Percentiles rank a stretch among this genome's conserved stretches.
phyloP scores from a whole-genome alignment of 371 early-diverging fungal species.

The Mucor mucedo region DNA sequence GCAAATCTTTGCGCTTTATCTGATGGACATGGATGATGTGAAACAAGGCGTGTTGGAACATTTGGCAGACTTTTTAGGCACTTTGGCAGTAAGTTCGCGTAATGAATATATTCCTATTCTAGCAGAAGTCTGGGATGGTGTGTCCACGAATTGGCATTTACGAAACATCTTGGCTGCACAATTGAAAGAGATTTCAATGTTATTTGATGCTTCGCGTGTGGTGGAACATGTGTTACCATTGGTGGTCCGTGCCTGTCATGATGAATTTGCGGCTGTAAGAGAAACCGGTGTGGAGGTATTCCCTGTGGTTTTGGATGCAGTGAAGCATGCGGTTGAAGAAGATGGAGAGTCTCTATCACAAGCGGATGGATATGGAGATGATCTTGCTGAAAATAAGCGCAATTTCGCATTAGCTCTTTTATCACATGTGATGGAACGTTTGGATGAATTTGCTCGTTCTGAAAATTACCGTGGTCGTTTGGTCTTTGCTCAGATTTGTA shows the following conservation, averaged over 20 bases:
- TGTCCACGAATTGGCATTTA: slow-evolving; percentile 63
- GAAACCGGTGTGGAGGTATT: slow-evolving; percentile 60
- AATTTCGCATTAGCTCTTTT: slow-evolving; percentile 47
- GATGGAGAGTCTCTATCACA: slow-evolving; percentile 51
- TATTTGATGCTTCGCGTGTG: slow-evolving; percentile 58
- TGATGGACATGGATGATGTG: slow-evolving; percentile 66
- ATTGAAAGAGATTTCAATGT: slow-evolving; percentile 51
- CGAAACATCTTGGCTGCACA: slow-evolving; percentile 62
- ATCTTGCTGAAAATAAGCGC: slow-evolving; percentile 40
- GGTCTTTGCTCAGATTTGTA: slow-evolving; percentile 48
- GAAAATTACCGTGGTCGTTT: slow-evolving; percentile 47
- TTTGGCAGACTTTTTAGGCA: slow-evolving; percentile 60
- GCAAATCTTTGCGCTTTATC: slow-evolving; percentile 62
- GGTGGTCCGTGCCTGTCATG: slow-evolving; percentile 60
- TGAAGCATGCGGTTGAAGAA: slow-evolving; percentile 53
- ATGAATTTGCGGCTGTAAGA: slow-evolving; percentile 61
- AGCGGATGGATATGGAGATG: slow-evolving; percentile 31
- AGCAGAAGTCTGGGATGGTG: slow-evolving; percentile 61
- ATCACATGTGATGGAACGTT: slow-evolving; percentile 54
- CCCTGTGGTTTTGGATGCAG: slow-evolving; percentile 53
- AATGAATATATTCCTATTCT: slow-evolving; percentile 61
- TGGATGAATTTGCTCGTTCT: slow-evolving; percentile 53
- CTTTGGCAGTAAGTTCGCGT: slow-evolving; percentile 55
- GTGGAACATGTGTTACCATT: slow-evolving; percentile 59
- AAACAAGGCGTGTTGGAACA: slow-evolving; percentile 67